Base-by-base conservation (phyloP, 2,329 filamentous ascomycete species). In the Botrytis fragariae region DNA sequence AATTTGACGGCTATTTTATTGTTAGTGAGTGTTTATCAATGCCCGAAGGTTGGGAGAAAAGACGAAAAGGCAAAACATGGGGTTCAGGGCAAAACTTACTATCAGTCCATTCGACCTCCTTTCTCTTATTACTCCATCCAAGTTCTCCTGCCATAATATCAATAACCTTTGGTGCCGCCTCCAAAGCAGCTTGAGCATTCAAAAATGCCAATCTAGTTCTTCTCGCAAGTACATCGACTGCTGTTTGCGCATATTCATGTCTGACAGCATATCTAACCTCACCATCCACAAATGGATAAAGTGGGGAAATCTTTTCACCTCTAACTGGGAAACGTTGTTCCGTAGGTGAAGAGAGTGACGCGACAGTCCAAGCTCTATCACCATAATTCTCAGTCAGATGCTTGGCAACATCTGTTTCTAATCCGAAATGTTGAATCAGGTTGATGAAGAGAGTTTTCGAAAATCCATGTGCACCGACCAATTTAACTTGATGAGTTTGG, bases 361-460 rank as follows among this genome's bases (percentile, higher is more conserved):
- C 94, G 35, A 98, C 94, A 25, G 92, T 92, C 95, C 95, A 98
- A 32, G 95, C 94, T 73, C 95, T 90, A 83, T 98, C 95, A 77
- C 95, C 95, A 81, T 98, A 98, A 73, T 93, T 93, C 80, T 92
- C 89, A 22, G 92, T 92, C 48, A 98, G 87, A 83, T 98, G 94
- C 84, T 94, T 93, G 62, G 95, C 95, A 32, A 98, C 93, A 78
- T 97, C 94, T 29, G 93, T 97, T 83, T 97, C 95, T 73, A 98
- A 84, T 76, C 94, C 94, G 81, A 93, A 97, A 84, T 97, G 93
- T 83, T 98, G 94, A 80, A 97, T 96, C 51, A 98, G 86, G 83
- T 95, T 95, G 86, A 98, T 97, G 85, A 97, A 97, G 37, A 98
- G 89, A 2, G 94, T 93, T 83, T 94, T 94, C 82, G 91, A 94